A percentile compares a stretch with the other conserved stretches of the same genome.
Evolutionary conservation across 2,329 filamentous ascomycete genomes (phyloP).

Genomic region (Colletotrichum truncatum): DNA sequence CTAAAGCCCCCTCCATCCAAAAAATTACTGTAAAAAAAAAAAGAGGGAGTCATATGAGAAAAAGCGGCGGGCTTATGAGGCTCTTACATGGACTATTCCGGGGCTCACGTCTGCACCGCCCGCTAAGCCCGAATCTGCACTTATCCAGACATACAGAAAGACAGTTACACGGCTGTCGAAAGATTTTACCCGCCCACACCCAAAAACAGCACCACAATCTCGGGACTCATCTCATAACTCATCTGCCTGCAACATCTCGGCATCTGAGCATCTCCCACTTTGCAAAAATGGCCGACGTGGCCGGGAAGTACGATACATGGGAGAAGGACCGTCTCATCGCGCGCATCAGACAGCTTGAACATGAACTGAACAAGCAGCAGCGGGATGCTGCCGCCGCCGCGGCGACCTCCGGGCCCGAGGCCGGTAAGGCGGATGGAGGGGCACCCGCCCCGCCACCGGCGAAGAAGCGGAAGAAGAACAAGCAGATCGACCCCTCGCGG

Average conservation of each 20-base stretch:
- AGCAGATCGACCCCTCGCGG: constrained; percentile 77
- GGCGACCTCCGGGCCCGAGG: constrained; percentile 32
- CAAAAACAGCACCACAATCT: neutral
- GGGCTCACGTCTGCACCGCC: constrained; percentile 6
- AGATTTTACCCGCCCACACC: neutral
- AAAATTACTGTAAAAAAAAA: constrained; percentile 1
- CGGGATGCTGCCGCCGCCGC: constrained; percentile 37
- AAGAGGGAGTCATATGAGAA: constrained; percentile 14
- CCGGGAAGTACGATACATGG: constrained; percentile 70
- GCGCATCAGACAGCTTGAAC: constrained; percentile 74
- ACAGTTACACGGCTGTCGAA: constrained; percentile 7
- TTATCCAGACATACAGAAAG: neutral
- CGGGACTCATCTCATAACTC: neutral
- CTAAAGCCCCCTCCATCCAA: too few relatives aligned
- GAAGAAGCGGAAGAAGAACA: constrained; percentile 48
- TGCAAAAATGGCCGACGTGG: constrained; percentile 32
- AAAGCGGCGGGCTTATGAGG: constrained; percentile 4
- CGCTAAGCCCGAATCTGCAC: constrained; percentile 8
- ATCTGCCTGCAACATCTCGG: neutral
- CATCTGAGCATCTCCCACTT: constrained; percentile 2
- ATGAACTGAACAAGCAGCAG: constrained; percentile 65
- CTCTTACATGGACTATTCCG: constrained; percentile 13
- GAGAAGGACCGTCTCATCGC: constrained; percentile 73
- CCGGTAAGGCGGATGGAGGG: neutral
- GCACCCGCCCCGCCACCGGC: constrained; percentile 21